Percentiles rank a stretch among this genome's conserved stretches.
Conservation (phyloP, 1,284 basidiomycete species). For the Boletus semigastroideus region DNA sequence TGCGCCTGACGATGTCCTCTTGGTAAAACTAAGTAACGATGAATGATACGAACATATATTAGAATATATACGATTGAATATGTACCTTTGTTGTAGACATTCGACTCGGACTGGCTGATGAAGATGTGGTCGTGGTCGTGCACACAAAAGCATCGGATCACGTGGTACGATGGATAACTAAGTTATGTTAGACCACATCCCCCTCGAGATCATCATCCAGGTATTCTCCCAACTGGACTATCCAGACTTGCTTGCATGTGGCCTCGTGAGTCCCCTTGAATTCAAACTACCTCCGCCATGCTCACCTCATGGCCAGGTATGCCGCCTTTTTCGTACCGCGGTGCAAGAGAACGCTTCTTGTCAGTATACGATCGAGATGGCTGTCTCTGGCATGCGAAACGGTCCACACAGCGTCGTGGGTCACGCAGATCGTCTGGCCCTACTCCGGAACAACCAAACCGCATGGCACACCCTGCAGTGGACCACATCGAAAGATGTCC, state of each 20-base stretch:
- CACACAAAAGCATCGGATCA: conserved; percentile 13
- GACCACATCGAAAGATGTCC: conserved; percentile 37
- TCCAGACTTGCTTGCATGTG: conserved; percentile 39
- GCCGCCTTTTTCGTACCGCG: conserved; percentile 38
- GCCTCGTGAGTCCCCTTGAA: conserved; percentile 17
- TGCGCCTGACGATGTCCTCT: conserved; percentile 68
- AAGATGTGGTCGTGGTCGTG: no score
- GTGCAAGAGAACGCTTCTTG: conserved; percentile 39
- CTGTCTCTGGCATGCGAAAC: conserved; percentile 47
- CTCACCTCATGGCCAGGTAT: conserved; percentile 40
- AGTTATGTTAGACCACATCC: conserved; percentile 24
- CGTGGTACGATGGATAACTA: conserved; percentile 13
- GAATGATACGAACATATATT: not conserved
- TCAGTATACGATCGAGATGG: conserved; percentile 56
- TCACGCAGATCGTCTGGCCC: conserved; percentile 39
- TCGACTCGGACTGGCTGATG: no score
- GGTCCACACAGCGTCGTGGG: conserved; percentile 34
- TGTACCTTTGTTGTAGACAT: conserved; percentile 32
- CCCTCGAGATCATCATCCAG: conserved; percentile 37
- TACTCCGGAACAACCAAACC: conserved; percentile 43
- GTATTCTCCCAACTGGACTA: conserved; percentile 36
- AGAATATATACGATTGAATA: no score
- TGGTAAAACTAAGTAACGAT: conserved; percentile 59
- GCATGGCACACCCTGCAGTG: conserved; percentile 50
- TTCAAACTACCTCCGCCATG: not conserved